Evolutionary conservation across 2,329 filamentous ascomycete species (phyloP).

Genomic region (Penicillium hordei): DNA sequence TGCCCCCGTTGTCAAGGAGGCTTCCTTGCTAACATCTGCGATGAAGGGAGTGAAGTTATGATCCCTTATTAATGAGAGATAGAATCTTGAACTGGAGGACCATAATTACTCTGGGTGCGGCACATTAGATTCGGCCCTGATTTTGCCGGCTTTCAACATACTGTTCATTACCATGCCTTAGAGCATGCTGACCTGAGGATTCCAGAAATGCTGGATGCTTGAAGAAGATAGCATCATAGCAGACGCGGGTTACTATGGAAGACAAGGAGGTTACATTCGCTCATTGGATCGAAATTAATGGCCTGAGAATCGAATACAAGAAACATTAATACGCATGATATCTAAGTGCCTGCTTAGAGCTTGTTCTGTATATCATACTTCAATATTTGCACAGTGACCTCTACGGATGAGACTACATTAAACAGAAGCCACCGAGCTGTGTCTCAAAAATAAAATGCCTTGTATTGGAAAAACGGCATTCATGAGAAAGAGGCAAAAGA

Average conservation of each 20-base stretch:
- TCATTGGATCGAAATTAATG: neutral
- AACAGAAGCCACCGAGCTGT: neutral
- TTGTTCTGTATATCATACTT: neutral
- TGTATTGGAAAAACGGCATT: neutral
- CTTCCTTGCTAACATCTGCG: neutral
- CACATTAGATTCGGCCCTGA: neutral
- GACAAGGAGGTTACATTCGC: neutral
- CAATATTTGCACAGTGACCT: neutral
- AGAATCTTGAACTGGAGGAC: neutral
- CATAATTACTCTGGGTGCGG: neutral
- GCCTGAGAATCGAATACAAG: neutral
- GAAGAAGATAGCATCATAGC: neutral
- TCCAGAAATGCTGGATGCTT: neutral
- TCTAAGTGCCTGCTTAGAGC: neutral
- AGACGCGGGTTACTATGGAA: neutral
- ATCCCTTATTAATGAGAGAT: neutral
- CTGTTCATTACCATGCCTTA: neutral
- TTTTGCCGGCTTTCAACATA: neutral
- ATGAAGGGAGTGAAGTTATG: constrained; percentile 4
- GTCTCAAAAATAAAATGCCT: neutral
- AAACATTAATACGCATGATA: neutral
- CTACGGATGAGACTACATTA: neutral
- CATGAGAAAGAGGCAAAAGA: neutral
- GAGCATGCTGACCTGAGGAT: neutral
- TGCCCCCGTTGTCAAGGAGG: neutral